These are phyloP conservation scores for Tieghemiomyces parasiticus DNA, from an alignment of 192 early-diverging fungal genomes.

Conservation along the genomic window DNA sequence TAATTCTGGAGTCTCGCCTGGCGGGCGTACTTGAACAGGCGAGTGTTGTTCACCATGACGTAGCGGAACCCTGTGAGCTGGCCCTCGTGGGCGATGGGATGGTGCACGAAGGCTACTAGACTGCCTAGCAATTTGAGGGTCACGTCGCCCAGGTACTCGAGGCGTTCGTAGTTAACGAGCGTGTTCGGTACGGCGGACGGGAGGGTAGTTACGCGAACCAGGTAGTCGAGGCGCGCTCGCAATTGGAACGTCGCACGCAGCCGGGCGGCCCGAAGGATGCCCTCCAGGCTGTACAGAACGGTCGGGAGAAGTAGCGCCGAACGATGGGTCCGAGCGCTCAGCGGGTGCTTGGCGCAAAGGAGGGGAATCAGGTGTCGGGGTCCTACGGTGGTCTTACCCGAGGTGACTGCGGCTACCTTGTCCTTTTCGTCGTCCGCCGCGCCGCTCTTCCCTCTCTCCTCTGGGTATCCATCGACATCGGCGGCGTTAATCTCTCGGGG, in stretches of 20 bases:
- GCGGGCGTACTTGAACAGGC: slow-evolving; percentile 42
- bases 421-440: too few species aligned
- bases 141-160: slow-evolving; percentile 82
- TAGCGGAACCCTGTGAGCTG: slow-evolving; percentile 56
- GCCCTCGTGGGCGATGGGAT: slow-evolving; percentile 65
- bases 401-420: too few species aligned
- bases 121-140: slow-evolving; percentile 67
- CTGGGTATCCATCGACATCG: too few species aligned
- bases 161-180: slow-evolving; percentile 67
- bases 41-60: slow-evolving; percentile 56
- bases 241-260: slow-evolving; percentile 26
- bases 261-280: slow-evolving; percentile 32
- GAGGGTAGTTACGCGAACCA: slow-evolving; percentile 53
- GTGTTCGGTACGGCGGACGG: slow-evolving; percentile 42
- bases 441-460: too few species aligned
- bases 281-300: slow-evolving; percentile 39
- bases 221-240: slow-evolving; percentile 19
- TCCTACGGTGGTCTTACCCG: too few species aligned
- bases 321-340: not conserved
- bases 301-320: slow-evolving; percentile 36
- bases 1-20: slow-evolving; percentile 35
- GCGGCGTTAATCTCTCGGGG: too few species aligned
- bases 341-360: not conserved
- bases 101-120: slow-evolving; percentile 56
- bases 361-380: not conserved